A percentile compares a stretch with the other conserved stretches of the same genome.
These are phyloP conservation scores for Phytopythium helicoides DNA, from an alignment of 352 stramenopile species.

Conservation along the genomic window DNA sequence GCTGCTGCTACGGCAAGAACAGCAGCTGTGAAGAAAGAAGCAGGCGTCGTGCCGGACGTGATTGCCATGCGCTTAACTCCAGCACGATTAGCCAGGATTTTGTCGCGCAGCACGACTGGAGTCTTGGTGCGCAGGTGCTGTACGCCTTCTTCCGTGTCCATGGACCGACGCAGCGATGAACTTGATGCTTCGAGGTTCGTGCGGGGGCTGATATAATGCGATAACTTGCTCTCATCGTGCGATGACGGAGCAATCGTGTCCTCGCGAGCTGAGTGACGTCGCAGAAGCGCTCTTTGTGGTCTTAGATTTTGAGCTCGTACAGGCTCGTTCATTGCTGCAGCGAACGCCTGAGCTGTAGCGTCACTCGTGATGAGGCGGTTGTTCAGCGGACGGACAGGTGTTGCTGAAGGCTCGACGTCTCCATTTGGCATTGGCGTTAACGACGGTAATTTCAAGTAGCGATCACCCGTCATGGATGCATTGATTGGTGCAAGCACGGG, in stretches of 20 bases:
- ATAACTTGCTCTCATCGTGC: neutral
- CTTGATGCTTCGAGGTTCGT: neutral
- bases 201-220: neutral
- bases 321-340: neutral
- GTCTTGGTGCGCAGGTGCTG: slow-evolving; percentile 1
- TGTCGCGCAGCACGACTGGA: neutral
- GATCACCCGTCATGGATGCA: too few relatives aligned
- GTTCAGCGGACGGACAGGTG: neutral
- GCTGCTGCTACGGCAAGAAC: neutral
- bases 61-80: slow-evolving; percentile 3
- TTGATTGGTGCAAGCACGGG: too few relatives aligned
- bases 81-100: slow-evolving; percentile 1
- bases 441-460: neutral
- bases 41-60: neutral
- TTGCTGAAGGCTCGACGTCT: neutral
- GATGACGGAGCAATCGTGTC: neutral
- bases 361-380: slow-evolving; percentile 5
- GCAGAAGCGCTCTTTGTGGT: neutral
- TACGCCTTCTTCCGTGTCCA: slow-evolving; percentile 3
- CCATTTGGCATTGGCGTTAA: neutral
- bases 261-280: slow-evolving; percentile 1
- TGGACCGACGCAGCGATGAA: neutral
- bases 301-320: neutral
- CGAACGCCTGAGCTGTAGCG: slow-evolving; percentile 2
- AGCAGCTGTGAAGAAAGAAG: slow-evolving; percentile 3